Percentiles rank a stretch among this genome's conserved stretches.
Conservation (phyloP, 2,329 filamentous ascomycete genomes). For the Fusarium fujikuroi region DNA sequence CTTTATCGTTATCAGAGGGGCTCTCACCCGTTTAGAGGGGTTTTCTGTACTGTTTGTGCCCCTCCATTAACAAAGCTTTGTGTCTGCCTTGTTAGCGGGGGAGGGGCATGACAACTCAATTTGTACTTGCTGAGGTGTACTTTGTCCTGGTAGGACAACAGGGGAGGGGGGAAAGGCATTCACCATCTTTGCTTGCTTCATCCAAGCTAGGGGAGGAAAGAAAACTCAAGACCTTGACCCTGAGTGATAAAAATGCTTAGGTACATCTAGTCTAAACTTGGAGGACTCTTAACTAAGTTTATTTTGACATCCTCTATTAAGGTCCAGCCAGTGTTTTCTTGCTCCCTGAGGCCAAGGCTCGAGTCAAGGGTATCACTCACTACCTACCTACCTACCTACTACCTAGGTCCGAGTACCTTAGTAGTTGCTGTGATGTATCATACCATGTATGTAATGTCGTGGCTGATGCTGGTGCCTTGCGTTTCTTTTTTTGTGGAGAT, state of each 20-base stretch:
- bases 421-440: background rate
- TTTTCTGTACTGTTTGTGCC: background rate
- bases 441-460: background rate
- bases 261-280: background rate
- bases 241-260: background rate
- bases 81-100: constrained; percentile 22
- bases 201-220: background rate
- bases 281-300: background rate
- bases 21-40: background rate
- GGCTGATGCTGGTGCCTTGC: constrained; percentile 26
- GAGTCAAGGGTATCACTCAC: background rate
- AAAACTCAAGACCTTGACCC: background rate
- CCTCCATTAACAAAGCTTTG: constrained; percentile 16
- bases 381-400: background rate
- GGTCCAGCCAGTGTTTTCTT: too few species aligned
- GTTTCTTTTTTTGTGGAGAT: constrained; percentile 21
- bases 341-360: background rate
- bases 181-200: background rate
- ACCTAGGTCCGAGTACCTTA: background rate
- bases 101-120: constrained; percentile 21
- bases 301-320: background rate
- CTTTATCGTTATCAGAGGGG: constrained; percentile 9
- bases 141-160: background rate
- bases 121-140: background rate
- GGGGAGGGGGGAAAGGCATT: background rate